Evolutionary conservation across 805 yeast species (phyloP).

Genomic region (Metschnikowia matae): DNA sequence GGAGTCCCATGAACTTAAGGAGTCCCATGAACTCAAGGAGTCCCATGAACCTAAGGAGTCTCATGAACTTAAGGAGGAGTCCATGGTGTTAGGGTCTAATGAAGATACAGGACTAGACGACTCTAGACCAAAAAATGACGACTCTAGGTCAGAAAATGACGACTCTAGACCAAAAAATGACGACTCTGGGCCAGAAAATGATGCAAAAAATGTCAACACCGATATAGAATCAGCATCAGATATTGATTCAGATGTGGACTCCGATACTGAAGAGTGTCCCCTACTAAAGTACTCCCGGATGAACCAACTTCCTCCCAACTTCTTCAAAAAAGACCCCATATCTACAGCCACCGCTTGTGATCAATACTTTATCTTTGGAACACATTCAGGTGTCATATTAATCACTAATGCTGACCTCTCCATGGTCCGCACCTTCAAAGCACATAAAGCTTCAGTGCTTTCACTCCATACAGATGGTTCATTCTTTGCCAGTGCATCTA

Average conservation of each 20-base stretch:
- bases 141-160: neutral
- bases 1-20: too few species aligned
- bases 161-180: too few species aligned
- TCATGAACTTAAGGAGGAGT: too few species aligned
- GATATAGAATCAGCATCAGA: neutral
- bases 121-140: neutral
- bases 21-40: too few species aligned
- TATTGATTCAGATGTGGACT: conserved; percentile 4
- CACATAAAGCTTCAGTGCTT: conserved; percentile 81
- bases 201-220: neutral
- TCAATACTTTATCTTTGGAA: conserved; percentile 69
- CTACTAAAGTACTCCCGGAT: conserved; percentile 70
- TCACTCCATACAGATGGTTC: conserved; percentile 69
- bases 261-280: conserved; percentile 42
- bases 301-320: conserved; percentile 59
- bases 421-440: conserved; percentile 67
- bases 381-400: conserved; percentile 83
- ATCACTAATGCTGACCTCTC: conserved; percentile 57
- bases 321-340: conserved; percentile 73
- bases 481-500: conserved; percentile 80
- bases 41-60: too few species aligned
- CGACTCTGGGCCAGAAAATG: too few species aligned
- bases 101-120: neutral
- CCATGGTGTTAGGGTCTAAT: too few species aligned
- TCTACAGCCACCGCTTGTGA: conserved; percentile 65